Evolutionary conservation across 768 basidiomycete species (phyloP).

Genomic region (Calocybe gangraenosa): DNA sequence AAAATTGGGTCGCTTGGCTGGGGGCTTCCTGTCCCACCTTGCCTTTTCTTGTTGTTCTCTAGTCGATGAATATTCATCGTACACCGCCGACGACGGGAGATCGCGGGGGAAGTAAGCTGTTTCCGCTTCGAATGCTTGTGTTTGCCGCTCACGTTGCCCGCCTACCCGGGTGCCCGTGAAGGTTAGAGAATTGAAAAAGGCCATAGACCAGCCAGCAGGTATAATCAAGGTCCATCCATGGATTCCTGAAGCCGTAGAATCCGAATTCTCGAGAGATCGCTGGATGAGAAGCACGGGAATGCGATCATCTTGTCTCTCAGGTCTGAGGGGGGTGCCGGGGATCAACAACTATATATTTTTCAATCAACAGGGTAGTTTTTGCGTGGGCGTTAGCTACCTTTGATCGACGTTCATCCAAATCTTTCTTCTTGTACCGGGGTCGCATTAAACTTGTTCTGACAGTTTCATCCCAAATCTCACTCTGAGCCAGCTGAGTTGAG

Average conservation of each 20-base stretch:
- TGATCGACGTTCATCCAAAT: slow-evolving; percentile 78
- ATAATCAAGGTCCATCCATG: slow-evolving; percentile 88
- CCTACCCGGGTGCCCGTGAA: slow-evolving; percentile 82
- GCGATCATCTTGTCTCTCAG: slow-evolving; percentile 74
- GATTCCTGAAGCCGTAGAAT: slow-evolving; percentile 37
- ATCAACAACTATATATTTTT: slow-evolving; percentile 51
- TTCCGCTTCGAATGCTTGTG: slow-evolving; percentile 82
- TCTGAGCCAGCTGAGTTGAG: slow-evolving; percentile 52
- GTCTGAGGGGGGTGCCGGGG: slow-evolving; percentile 69
- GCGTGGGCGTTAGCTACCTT: too few relatives aligned
- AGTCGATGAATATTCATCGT: slow-evolving; percentile 42
- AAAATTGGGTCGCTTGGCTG: slow-evolving; percentile 81
- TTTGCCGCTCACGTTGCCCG: slow-evolving; percentile 79
- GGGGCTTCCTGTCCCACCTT: slow-evolving; percentile 77
- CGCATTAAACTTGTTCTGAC: slow-evolving; percentile 47
- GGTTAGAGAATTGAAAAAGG: slow-evolving; percentile 79
- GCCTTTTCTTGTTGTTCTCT: slow-evolving; percentile 51
- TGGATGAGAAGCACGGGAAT: slow-evolving; percentile 84
- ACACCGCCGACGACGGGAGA: slow-evolving; percentile 57
- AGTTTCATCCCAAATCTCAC: slow-evolving; percentile 70
- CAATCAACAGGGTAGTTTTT: background rate
- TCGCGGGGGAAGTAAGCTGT: slow-evolving; percentile 76
- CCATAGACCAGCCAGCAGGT: slow-evolving; percentile 88
- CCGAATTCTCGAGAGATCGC: slow-evolving; percentile 51
- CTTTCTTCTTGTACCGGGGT: slow-evolving; percentile 75